Base-by-base conservation (phyloP, 495 filamentous ascomycete species). In the Podospora didyma region DNA sequence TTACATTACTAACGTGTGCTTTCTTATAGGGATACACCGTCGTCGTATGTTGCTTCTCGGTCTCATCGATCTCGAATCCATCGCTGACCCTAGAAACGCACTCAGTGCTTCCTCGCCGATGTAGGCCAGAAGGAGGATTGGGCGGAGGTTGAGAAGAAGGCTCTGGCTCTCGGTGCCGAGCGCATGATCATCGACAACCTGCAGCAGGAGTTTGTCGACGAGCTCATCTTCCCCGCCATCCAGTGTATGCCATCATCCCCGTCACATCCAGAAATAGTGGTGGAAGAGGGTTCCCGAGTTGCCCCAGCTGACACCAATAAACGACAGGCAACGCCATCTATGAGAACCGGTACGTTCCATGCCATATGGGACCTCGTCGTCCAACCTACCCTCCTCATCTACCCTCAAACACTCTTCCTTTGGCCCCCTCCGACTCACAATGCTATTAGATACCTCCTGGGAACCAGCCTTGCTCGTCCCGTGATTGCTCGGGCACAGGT, bases 301-400 rank as follows among this genome's bases (percentile, higher is more conserved):
- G n/a, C n/a, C n/a, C n/a, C n/a, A n/a, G n/a, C n/a, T n/a, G n/a
- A n/a, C n/a, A n/a, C n/a, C n/a, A n/a, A n/a, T n/a, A n/a, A n/a
- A n/a, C n/a, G n/a, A n/a, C n/a, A n/a, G n/a, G n/a, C 82, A 93
- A 94, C 64, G 90, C 89, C 63, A 84, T 89, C 69, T 94, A 91
- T 73, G 89, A 96, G 77, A 85, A 87, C 64, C 79, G 85, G n/a
- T n/a, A n/a, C n/a, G n/a, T n/a, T n/a, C n/a, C n/a, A n/a, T n/a
- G n/a, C n/a, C n/a, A n/a, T n/a, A n/a, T n/a, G n/a, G n/a, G n/a
- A n/a, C n/a, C n/a, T n/a, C n/a, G n/a, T n/a, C n/a, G n/a, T n/a
- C n/a, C n/a, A n/a, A n/a, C n/a, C n/a, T n/a, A n/a, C n/a, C n/a
- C n/a, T n/a, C n/a, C n/a, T n/a, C n/a, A n/a, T n/a, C n/a, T n/a